phyloP scores from a whole-genome alignment of 1,284 basidiomycete species.

The Vanrija sp. region DNA sequence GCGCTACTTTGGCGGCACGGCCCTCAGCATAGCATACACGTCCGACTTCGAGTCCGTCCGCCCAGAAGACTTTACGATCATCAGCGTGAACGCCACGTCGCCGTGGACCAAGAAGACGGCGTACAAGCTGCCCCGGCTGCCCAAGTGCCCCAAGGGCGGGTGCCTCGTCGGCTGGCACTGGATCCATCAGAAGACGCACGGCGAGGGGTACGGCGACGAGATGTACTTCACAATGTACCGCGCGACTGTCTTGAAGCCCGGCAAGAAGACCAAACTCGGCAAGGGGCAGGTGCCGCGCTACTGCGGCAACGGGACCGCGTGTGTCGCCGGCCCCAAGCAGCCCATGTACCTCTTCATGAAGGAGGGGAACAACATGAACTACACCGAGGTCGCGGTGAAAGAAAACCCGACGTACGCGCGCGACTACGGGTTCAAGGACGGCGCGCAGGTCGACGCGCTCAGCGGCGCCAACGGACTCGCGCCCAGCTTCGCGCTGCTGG shows the following conservation, averaged over 20 bases:
- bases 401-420: constrained; percentile 3
- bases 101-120: constrained; percentile 7
- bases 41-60: constrained; percentile 42
- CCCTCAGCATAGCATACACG: constrained; percentile 13
- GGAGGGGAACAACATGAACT: constrained; percentile 13
- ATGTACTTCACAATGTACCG: constrained; percentile 69
- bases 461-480: no score
- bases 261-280: constrained; percentile 23
- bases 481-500: no score
- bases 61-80: constrained; percentile 65
- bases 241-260: constrained; percentile 57
- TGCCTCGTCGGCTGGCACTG: constrained; percentile 62
- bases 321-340: constrained; percentile 30
- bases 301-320: constrained; percentile 32
- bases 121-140: constrained; percentile 53
- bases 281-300: constrained; percentile 47
- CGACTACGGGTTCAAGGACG: constrained; percentile 11
- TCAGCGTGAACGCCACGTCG: constrained; percentile 62
- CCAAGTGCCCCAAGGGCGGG: constrained; percentile 61
- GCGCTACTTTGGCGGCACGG: constrained; percentile 25
- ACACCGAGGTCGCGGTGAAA: background rate
- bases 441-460: constrained; percentile 8
- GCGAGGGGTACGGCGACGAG: constrained; percentile 11
- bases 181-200: constrained; percentile 9
- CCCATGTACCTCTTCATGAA: constrained; percentile 12